These are phyloP conservation scores for Podaxis mareebaensis DNA, from an alignment of 768 basidiomycete genomes.

Conservation along the genomic window DNA sequence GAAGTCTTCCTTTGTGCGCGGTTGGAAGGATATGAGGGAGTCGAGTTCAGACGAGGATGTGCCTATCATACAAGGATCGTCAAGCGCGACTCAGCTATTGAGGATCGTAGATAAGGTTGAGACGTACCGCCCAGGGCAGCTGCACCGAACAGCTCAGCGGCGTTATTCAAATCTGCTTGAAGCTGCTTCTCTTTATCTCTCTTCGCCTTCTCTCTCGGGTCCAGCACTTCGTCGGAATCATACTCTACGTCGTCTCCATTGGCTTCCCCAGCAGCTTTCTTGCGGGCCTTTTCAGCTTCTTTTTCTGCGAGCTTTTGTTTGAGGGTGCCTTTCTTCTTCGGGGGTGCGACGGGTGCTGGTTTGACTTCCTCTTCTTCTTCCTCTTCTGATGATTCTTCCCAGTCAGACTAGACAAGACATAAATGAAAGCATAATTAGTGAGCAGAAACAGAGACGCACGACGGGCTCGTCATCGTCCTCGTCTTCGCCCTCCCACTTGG, in stretches of 20 bases:
- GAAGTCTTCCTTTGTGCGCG: slow-evolving; percentile 90
- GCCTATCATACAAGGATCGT: slow-evolving; percentile 37
- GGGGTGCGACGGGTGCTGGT: slow-evolving; percentile 52
- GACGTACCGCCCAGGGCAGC: slow-evolving; percentile 62
- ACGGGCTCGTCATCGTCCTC: slow-evolving; percentile 79
- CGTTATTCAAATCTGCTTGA: slow-evolving; percentile 83
- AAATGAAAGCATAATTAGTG: too few species aligned
- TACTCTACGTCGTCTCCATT: slow-evolving; percentile 51
- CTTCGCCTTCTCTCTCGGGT: slow-evolving; percentile 77
- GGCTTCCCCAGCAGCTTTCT: slow-evolving; percentile 39
- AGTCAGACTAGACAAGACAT: slow-evolving; percentile 69
- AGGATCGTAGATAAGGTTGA: not conserved
- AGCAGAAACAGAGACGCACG: slow-evolving; percentile 45
- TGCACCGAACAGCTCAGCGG: slow-evolving; percentile 78
- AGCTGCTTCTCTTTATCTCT: slow-evolving; percentile 81
- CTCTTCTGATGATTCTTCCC: slow-evolving; percentile 61
- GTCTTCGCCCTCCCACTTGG: slow-evolving; percentile 91
- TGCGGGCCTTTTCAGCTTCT: slow-evolving; percentile 70
- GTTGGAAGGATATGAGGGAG: slow-evolving; percentile 72
- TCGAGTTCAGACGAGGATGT: slow-evolving; percentile 72
- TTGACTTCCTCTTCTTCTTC: slow-evolving; percentile 55
- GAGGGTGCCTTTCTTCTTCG: slow-evolving; percentile 90
- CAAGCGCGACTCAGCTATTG: not conserved
- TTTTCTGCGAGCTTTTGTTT: slow-evolving; percentile 94
- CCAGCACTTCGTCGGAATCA: slow-evolving; percentile 73